phyloP scores from a whole-genome alignment of 2,329 filamentous ascomycete genomes.

The Pseudopithomyces chartarum region DNA sequence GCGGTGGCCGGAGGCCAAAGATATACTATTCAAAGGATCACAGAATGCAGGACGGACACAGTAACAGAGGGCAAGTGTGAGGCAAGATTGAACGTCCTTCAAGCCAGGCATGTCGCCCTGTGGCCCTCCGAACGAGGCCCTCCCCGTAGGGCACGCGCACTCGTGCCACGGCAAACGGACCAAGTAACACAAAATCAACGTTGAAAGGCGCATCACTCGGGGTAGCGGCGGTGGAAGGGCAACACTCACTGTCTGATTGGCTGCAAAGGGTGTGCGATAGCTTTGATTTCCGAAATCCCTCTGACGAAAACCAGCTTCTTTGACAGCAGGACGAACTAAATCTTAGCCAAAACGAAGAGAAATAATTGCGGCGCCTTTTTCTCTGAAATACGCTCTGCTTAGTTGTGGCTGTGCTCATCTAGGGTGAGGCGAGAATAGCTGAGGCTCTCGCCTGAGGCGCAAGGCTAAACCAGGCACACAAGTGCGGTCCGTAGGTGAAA shows the following conservation, averaged over 20 bases:
- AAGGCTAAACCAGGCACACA: not conserved
- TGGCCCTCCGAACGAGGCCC: conserved; percentile 3
- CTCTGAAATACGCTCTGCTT: not conserved
- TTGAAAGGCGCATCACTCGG: not conserved
- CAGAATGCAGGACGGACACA: not conserved
- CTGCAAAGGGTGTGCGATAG: not conserved
- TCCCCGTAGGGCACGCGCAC: not conserved
- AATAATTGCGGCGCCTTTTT: not conserved
- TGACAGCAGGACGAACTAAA: not conserved
- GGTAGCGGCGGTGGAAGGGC: not conserved
- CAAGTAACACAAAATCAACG: not conserved
- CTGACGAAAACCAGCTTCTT: not conserved
- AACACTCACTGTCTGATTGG: not conserved
- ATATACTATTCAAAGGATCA: not conserved
- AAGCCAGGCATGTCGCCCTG: conserved; percentile 2
- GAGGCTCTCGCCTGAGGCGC: not conserved
- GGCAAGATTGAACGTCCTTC: not conserved
- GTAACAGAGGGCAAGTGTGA: not conserved
- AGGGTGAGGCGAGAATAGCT: not conserved
- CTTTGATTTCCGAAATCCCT: not conserved
- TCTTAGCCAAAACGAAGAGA: not conserved
- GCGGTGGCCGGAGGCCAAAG: not conserved
- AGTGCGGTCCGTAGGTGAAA: not conserved
- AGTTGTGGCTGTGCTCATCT: not conserved
- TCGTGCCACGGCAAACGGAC: not conserved